Evolutionary conservation across 2,329 filamentous ascomycete species (phyloP), one percentile per base, ranked within the genome.

Genomic region (Tolypocladium inflatum): DNA sequence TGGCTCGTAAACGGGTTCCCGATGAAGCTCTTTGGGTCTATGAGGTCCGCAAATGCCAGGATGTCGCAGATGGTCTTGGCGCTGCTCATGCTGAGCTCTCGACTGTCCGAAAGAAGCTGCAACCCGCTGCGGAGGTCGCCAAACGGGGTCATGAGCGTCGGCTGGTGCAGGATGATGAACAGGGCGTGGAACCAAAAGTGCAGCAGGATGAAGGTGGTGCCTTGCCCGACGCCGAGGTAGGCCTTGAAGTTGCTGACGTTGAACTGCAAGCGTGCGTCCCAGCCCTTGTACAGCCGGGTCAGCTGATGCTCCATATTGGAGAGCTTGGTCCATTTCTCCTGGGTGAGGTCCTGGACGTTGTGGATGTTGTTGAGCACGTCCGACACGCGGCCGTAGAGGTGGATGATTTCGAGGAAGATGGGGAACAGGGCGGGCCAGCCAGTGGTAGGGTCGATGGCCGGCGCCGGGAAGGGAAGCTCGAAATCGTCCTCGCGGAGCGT

Each of bases 21-120:
- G 39, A 92, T 87, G 58, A 92, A 90, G 64, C 90, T 92, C 69
- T 90, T 91, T 0, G 89, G 85, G 69, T 95, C 90, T 55, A 94
- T 90, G 11, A 95, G 75, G 67, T 95, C 90, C 0, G 90, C 89
- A 70, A 95, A 95, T 1, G 89, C 87, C 10, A 95, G 74, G 19
- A 96, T 96, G 65, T 96, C 91, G 39, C 90, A 90, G 60, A 96
- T 94, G 0, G 91, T 95, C 74, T 95, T 96, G 15, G 91, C 91
- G 30, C 90, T 93, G 17, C 89, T 92, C 87, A 93, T 92, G 60
- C 89, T 90, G 6, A 86, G 71, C 68, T 94, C 90, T 58, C 89
- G 85, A 63, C 90, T 94, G 67, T 94, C 90, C 0, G 88, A 84
- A 42, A 91, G 84, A 1, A 96, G 78, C 58, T 91, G 87, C 55